Evolutionary conservation across 768 basidiomycete genomes (phyloP).

Genomic region (Austroboletus eburneus): DNA sequence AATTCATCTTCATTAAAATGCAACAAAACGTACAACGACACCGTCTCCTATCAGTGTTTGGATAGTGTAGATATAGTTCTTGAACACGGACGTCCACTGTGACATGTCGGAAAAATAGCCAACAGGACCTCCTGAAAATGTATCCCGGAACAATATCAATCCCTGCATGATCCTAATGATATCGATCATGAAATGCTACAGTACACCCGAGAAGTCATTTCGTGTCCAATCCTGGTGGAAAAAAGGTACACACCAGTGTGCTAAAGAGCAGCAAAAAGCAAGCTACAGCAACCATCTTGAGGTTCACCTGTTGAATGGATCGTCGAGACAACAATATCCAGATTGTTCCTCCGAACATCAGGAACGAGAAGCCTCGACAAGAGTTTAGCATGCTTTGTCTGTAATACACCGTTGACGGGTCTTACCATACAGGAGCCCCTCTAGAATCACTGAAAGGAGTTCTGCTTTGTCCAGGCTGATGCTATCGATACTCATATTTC

Average conservation of each 20-base stretch:
- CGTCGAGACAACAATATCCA: slow-evolving; percentile 17
- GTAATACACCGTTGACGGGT: background rate
- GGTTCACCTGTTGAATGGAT: slow-evolving; percentile 12
- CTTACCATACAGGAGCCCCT: slow-evolving; percentile 20
- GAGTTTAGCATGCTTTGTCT: background rate
- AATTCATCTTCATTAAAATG: background rate
- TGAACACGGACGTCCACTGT: slow-evolving; percentile 27
- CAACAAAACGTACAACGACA: slow-evolving; percentile 22
- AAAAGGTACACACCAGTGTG: slow-evolving; percentile 26
- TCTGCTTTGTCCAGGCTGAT: slow-evolving; percentile 20
- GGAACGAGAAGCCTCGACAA: slow-evolving; percentile 31
- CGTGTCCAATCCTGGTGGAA: too few relatives aligned
- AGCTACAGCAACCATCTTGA: slow-evolving; percentile 19
- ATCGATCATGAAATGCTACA: slow-evolving; percentile 26
- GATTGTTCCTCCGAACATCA: slow-evolving; percentile 33
- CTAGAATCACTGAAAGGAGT: slow-evolving; percentile 16
- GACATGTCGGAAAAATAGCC: slow-evolving; percentile 25
- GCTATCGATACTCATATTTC: background rate
- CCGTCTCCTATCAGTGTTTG: slow-evolving; percentile 31
- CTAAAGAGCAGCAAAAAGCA: slow-evolving; percentile 29
- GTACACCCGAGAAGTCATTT: background rate
- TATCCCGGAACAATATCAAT: slow-evolving; percentile 19
- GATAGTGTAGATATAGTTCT: slow-evolving; percentile 19
- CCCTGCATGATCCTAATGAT: slow-evolving; percentile 25
- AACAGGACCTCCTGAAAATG: slow-evolving; percentile 16